Percentiles rank a stretch among this genome's conserved stretches.
phyloP scores from a whole-genome alignment of 208 protist species.

The Crithidia sp. region DNA sequence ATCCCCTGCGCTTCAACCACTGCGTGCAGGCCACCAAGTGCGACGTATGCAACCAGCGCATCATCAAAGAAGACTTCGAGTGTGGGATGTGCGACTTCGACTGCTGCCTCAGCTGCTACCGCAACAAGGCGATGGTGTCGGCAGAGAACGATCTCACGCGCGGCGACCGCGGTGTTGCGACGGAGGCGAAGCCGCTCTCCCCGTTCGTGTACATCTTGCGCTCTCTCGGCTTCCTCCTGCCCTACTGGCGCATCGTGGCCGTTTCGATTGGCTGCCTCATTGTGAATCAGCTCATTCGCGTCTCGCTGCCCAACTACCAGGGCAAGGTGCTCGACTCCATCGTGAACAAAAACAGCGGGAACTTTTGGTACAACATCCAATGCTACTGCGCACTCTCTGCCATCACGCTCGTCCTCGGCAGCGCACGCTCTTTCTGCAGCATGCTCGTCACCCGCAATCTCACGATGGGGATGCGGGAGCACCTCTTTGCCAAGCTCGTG shows the following conservation, averaged over 20 bases:
- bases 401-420: conserved; percentile 46
- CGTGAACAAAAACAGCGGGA: conserved; percentile 24
- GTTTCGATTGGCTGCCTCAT: conserved; percentile 44
- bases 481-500: conserved; percentile 51
- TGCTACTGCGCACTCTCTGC: conserved; percentile 45
- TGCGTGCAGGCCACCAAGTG: conserved; percentile 43
- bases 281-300: conserved; percentile 40
- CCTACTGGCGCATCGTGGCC: conserved; percentile 48
- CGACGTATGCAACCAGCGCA: conserved; percentile 59
- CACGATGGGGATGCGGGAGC: conserved; percentile 48
- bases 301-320: conserved; percentile 55
- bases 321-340: conserved; percentile 63
- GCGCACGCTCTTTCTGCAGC: conserved; percentile 53
- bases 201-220: conserved; percentile 46
- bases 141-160: conserved; percentile 37
- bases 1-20: conserved; percentile 50
- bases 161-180: conserved; percentile 20
- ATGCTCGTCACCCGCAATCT: conserved; percentile 55
- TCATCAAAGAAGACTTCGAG: conserved; percentile 49
- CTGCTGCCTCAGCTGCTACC: conserved; percentile 55
- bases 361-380: conserved; percentile 46
- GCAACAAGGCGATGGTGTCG: conserved; percentile 27
- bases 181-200: conserved; percentile 36
- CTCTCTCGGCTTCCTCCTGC: conserved; percentile 40
- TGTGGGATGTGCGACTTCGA: conserved; percentile 54